Percentiles rank a stretch among this genome's conserved stretches.
These are phyloP conservation scores for Tulasnella sp. DNA, from an alignment of 768 basidiomycete species.

Conservation along the genomic window DNA sequence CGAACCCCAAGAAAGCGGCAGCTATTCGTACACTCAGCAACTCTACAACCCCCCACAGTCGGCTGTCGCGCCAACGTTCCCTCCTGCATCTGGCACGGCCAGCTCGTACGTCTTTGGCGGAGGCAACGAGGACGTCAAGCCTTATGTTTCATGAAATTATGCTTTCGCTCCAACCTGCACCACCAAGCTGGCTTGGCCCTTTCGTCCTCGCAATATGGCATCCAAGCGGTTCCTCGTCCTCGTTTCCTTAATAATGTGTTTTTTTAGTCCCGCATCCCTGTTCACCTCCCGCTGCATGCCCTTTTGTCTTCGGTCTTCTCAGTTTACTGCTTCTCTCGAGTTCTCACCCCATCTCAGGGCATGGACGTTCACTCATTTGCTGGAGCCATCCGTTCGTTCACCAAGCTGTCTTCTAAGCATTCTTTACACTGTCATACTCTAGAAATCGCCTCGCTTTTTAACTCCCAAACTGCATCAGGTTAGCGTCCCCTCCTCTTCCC, in stretches of 20 bases:
- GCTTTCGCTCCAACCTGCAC: neutral
- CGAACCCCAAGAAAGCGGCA: neutral
- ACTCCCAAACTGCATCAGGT: neutral
- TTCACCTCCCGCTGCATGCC: neutral
- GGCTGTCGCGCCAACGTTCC: neutral
- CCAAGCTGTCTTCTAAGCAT: neutral
- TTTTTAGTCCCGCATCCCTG: neutral
- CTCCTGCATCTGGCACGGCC: constrained; percentile 1
- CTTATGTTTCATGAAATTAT: neutral
- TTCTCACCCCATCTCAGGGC: neutral
- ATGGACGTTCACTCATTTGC: neutral
- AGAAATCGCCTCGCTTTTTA: neutral
- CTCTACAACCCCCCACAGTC: neutral
- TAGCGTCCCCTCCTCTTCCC: neutral
- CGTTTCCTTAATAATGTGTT: neutral
- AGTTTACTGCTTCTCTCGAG: neutral
- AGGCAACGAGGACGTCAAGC: neutral
- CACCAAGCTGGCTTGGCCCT: neutral
- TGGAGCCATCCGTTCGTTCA: neutral
- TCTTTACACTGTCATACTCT: neutral
- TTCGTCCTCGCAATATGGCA: neutral
- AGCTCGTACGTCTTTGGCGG: constrained; percentile 3
- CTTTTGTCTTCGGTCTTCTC: neutral
- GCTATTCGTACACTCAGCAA: neutral
- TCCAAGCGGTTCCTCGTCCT: neutral